phyloP scores from a whole-genome alignment of 208 protist species.

The Crithidia acanthocephali region DNA sequence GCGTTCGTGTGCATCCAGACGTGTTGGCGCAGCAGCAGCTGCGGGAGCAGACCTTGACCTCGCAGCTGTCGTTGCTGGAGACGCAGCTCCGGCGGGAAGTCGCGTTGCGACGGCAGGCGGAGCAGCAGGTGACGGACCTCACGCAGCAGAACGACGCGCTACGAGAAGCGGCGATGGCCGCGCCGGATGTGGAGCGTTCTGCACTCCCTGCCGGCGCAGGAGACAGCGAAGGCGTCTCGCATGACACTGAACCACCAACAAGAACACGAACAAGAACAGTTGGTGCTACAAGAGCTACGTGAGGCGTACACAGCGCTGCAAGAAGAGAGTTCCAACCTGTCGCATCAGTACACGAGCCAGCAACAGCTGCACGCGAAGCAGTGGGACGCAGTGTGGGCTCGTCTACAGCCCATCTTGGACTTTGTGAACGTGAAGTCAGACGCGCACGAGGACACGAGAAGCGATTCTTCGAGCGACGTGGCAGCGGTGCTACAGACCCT shows the following conservation, averaged over 20 bases:
- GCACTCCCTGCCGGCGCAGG: background rate
- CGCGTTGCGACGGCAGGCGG: slow-evolving; percentile 5
- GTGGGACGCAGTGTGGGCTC: slow-evolving; percentile 8
- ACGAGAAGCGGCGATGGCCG: background rate
- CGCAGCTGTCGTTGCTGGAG: slow-evolving; percentile 16
- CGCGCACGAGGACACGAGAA: background rate
- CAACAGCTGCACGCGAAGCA: background rate
- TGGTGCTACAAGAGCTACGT: slow-evolving; percentile 3
- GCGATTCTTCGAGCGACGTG: background rate
- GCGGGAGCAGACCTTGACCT: slow-evolving; percentile 21
- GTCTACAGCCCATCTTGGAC: background rate
- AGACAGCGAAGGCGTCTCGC: too few species aligned
- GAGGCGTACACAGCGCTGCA: slow-evolving; percentile 1
- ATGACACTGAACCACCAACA: too few species aligned
- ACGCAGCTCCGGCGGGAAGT: slow-evolving; percentile 10
- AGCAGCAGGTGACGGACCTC: slow-evolving; percentile 11
- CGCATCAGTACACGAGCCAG: background rate
- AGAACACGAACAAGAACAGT: background rate
- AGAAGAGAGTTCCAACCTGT: background rate
- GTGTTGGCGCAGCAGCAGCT: slow-evolving; percentile 26
- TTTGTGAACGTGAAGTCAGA: background rate
- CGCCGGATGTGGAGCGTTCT: background rate
- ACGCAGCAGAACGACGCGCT: slow-evolving; percentile 12
- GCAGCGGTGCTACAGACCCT: slow-evolving; percentile 4
- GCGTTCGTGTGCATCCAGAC: slow-evolving; percentile 14